phyloP scores from a whole-genome alignment of 176 grass and related monocot genomes.

The Typha latifolia region DNA sequence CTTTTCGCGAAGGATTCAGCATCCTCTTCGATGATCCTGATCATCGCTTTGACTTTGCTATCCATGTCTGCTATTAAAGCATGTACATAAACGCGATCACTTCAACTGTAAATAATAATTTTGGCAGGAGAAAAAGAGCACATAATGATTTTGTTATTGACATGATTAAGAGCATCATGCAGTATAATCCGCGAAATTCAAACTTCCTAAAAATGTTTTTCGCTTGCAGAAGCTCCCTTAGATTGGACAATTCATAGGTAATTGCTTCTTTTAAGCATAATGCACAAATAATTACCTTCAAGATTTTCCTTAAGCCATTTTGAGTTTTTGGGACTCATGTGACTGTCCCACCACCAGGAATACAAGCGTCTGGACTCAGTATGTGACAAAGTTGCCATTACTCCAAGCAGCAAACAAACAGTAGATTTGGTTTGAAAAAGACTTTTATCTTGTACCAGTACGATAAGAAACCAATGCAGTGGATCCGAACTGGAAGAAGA shows the following conservation, averaged over 20 bases:
- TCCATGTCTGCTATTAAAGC: slow-evolving; percentile 52
- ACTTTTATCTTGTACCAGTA: not conserved
- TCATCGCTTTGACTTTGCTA: slow-evolving; percentile 83
- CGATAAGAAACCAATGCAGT: not conserved
- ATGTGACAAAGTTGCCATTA: slow-evolving; percentile 54
- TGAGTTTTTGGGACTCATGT: slow-evolving; percentile 81
- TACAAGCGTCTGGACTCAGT: slow-evolving; percentile 64
- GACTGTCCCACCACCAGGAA: slow-evolving; percentile 98
- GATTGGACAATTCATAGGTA: not conserved
- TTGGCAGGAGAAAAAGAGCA: not conserved
- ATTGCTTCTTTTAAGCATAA: not conserved
- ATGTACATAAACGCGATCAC: slow-evolving; percentile 21
- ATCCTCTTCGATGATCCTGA: slow-evolving; percentile 95
- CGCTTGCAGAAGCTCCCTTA: not conserved
- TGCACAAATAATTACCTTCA: slow-evolving; percentile 29
- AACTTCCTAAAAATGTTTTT: not conserved
- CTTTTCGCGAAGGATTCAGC: slow-evolving; percentile 95
- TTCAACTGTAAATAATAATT: not conserved
- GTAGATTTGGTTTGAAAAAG: slow-evolving; percentile 7
- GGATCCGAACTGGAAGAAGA: not conserved
- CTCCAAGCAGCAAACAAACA: slow-evolving; percentile 13
- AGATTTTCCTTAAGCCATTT: slow-evolving; percentile 99
- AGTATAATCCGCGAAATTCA: not conserved
- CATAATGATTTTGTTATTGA: not conserved
- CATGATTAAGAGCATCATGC: not conserved